phyloP scores from a whole-genome alignment of 805 yeast genomes.

The Kluyveromyces dobzhanskii region DNA sequence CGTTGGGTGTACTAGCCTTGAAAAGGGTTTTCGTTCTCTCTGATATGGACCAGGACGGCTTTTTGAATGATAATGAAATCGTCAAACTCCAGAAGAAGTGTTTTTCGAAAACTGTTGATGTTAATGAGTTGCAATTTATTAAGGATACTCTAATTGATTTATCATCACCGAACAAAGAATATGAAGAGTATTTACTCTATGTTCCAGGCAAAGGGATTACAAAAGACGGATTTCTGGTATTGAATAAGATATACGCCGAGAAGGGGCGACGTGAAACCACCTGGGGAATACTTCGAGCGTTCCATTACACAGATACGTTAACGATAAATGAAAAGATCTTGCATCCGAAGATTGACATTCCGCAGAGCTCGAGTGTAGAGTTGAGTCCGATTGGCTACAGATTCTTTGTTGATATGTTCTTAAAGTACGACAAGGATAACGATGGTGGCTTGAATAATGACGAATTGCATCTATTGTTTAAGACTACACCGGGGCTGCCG shows the following conservation, averaged over 20 bases:
- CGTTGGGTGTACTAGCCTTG: constrained; percentile 66
- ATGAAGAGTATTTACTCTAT: constrained; percentile 34
- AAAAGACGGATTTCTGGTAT: constrained; percentile 62
- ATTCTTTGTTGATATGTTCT: constrained; percentile 82
- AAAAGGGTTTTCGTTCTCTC: constrained; percentile 74
- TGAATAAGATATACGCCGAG: constrained; percentile 80
- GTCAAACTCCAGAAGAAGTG: constrained; percentile 63
- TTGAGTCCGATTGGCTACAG: constrained; percentile 87
- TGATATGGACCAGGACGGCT: constrained; percentile 89
- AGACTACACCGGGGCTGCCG: constrained; percentile 92
- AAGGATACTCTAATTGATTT: constrained; percentile 28
- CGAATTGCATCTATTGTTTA: constrained; percentile 63
- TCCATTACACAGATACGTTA: constrained; percentile 85
- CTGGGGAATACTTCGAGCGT: constrained; percentile 88
- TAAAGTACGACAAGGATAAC: constrained; percentile 85
- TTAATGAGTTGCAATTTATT: constrained; percentile 40
- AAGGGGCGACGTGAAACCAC: constrained; percentile 93
- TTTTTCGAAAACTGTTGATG: constrained; percentile 51
- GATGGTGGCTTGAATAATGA: constrained; percentile 85
- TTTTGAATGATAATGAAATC: constrained; percentile 62
- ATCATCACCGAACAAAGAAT: constrained; percentile 16
- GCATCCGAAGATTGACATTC: constrained; percentile 72
- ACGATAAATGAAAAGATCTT: constrained; percentile 73
- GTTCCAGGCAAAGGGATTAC: constrained; percentile 48
- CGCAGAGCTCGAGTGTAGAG: constrained; percentile 73